phyloP scores from a whole-genome alignment of 176 grass and related monocot genomes.

The Ananas comosus region DNA sequence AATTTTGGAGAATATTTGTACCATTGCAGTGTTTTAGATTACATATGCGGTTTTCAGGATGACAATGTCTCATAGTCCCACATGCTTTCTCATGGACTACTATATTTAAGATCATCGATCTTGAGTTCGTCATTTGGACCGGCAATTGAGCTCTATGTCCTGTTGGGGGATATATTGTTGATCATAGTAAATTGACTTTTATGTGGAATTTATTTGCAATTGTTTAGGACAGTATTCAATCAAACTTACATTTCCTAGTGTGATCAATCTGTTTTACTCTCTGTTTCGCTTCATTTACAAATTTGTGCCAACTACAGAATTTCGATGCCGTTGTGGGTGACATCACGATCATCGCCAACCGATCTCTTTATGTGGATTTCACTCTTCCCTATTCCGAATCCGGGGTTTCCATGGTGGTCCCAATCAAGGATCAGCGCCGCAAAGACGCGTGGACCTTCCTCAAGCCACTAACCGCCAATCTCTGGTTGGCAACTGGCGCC shows the following conservation, averaged over 20 bases:
- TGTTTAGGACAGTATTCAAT: too few relatives aligned
- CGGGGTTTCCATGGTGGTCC: conserved; percentile 62
- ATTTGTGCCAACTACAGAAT: conserved; percentile 24
- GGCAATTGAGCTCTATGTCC: too few relatives aligned
- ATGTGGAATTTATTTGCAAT: too few relatives aligned
- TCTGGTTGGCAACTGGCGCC: conserved; percentile 49
- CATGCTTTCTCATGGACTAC: too few relatives aligned
- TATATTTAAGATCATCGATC: too few relatives aligned
- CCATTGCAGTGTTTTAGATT: too few relatives aligned
- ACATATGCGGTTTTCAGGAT: too few relatives aligned
- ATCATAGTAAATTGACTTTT: too few relatives aligned
- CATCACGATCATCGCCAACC: conserved; percentile 65
- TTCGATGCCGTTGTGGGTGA: conserved; percentile 73
- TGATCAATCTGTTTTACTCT: neutral
- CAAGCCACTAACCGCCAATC: conserved; percentile 35
- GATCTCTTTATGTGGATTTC: conserved; percentile 63
- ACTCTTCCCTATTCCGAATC: conserved; percentile 80
- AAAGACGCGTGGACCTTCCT: conserved; percentile 79
- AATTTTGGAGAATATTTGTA: too few relatives aligned
- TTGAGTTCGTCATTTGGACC: too few relatives aligned
- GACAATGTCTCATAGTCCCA: too few relatives aligned
- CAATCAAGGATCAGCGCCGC: conserved; percentile 31
- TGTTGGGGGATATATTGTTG: too few relatives aligned
- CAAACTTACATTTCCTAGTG: neutral
- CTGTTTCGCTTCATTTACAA: neutral